Conservation (phyloP, 768 basidiomycete species). For the Lyophyllum semitale region DNA sequence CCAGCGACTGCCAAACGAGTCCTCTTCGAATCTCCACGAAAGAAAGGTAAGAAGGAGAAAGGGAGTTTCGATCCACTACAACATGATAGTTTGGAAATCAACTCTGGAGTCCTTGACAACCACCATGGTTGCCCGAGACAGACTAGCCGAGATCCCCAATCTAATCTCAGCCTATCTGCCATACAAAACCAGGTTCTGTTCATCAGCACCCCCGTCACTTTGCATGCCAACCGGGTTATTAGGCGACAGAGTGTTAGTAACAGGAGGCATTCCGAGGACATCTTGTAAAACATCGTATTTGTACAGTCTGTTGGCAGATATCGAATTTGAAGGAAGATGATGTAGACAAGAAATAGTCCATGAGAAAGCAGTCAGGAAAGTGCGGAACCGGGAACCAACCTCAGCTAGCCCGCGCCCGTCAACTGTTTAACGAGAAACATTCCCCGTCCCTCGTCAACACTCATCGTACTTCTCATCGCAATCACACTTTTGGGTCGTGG, state of each 20-base stretch:
- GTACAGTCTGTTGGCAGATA: not conserved
- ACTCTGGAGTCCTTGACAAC: slow-evolving; percentile 8
- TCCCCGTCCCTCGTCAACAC: slow-evolving; percentile 68
- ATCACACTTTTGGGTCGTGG: slow-evolving; percentile 80
- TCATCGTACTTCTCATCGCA: slow-evolving; percentile 63
- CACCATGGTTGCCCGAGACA: not conserved
- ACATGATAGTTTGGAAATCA: not conserved
- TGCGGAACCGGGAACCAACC: no score
- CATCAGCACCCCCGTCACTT: not conserved
- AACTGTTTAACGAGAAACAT: slow-evolving; percentile 80
- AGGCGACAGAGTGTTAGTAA: not conserved
- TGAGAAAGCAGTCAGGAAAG: no score
- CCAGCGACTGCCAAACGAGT: not conserved
- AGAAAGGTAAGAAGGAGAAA: slow-evolving; percentile 1
- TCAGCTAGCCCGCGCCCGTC: slow-evolving; percentile 52
- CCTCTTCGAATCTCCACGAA: slow-evolving; percentile 1
- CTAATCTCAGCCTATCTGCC: not conserved
- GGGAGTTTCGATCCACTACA: not conserved
- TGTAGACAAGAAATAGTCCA: not conserved
- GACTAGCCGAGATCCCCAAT: not conserved
- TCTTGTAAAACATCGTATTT: not conserved
- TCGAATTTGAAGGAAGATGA: not conserved
- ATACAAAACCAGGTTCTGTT: slow-evolving; percentile 10
- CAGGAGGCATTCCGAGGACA: not conserved
- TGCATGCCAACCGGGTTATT: not conserved